Evolutionary conservation across 2,329 filamentous ascomycete species (phyloP), one percentile per base, ranked within the genome.

Genomic region (Mollisiaceae sp.): DNA sequence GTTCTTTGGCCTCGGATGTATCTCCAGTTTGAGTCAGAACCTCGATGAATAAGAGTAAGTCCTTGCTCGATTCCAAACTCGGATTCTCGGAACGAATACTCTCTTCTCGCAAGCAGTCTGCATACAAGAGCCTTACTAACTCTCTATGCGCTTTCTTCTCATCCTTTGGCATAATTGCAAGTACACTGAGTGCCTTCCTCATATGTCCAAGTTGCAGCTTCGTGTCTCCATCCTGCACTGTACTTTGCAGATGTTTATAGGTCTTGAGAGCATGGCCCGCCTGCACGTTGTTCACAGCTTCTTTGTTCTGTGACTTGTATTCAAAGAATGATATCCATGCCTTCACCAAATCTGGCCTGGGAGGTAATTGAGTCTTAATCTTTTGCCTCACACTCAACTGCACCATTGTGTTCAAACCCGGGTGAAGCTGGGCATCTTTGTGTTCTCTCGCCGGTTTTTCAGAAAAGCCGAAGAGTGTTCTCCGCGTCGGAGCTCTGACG

Each of bases 331-430:
- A 79, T 63, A 80, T 82, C 76, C 91, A 89, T 5, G 91, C 91
- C 41, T 85, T 80, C 0, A 86, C 78, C 2, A 97, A 80, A 39
- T 91, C 86, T n/a, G 82, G 76, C 2, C 82, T 79, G 0, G 85
- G 77, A 18, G 92, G 93, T 11, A 87, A 85, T 39, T 92, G 86
- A 41, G 88, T 81, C 60, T 85, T 83, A 63, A 91, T 84, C 60
- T 85, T 82, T 70, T 89, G 80, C 66, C 87, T 85, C 70, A 86
- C 86, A 60, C 85, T 81, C 76, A 92, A 85, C 65, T 91, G 85
- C 72, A 91, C 85, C 79, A 97, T 86, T 18, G 84, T 85, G 69
- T 88, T 86, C 73, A 93, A 86, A 61, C 93, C 93, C 0, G 87
- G 90, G 73, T 88, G 91, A 66, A 89, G 80, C 71, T 88, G 83